These are phyloP conservation scores for Aureobasidium sp. DNA, from an alignment of 2,329 filamentous ascomycete species.

Conservation along the genomic window DNA sequence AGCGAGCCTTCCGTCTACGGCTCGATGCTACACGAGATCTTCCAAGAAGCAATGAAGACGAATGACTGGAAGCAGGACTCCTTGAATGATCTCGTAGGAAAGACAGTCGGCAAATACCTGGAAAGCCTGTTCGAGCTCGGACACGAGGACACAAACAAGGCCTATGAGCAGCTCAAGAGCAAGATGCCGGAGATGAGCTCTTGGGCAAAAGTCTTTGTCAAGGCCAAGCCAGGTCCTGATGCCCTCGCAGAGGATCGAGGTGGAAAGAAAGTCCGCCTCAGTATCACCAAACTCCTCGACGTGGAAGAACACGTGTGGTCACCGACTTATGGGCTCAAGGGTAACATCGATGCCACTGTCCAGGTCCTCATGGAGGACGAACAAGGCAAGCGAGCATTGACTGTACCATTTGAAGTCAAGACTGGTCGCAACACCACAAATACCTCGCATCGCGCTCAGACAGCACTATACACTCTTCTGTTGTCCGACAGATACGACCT, in stretches of 20 bases:
- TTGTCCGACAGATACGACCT: conserved; percentile 93
- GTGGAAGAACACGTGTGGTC: conserved; percentile 99
- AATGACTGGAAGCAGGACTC: conserved; percentile 73
- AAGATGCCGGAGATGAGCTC: conserved; percentile 75
- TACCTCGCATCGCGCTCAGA: conserved; percentile 82
- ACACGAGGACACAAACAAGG: conserved; percentile 58
- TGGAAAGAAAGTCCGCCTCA: conserved; percentile 69
- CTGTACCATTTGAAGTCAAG: conserved; percentile 91
- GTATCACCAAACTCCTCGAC: conserved; percentile 87
- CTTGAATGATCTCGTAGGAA: conserved; percentile 59
- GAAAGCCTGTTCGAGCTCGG: conserved; percentile 87
- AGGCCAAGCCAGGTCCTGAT: conserved; percentile 57
- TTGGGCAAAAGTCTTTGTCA: conserved; percentile 80
- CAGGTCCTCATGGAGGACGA: conserved; percentile 75
- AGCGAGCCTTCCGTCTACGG: conserved; percentile 82
- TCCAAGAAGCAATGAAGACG: conserved; percentile 77
- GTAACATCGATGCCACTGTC: conserved; percentile 94
- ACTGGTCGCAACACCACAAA: conserved; percentile 77
- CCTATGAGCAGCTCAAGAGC: conserved; percentile 70
- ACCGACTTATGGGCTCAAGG: conserved; percentile 92
- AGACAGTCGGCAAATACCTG: conserved; percentile 66
- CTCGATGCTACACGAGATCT: conserved; percentile 88
- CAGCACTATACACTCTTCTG: conserved; percentile 85
- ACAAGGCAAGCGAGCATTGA: conserved; percentile 58
- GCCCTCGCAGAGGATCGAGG: conserved; percentile 74